Base-by-base conservation (phyloP, 2,329 filamentous ascomycete species). In the Polychaeton citri region DNA sequence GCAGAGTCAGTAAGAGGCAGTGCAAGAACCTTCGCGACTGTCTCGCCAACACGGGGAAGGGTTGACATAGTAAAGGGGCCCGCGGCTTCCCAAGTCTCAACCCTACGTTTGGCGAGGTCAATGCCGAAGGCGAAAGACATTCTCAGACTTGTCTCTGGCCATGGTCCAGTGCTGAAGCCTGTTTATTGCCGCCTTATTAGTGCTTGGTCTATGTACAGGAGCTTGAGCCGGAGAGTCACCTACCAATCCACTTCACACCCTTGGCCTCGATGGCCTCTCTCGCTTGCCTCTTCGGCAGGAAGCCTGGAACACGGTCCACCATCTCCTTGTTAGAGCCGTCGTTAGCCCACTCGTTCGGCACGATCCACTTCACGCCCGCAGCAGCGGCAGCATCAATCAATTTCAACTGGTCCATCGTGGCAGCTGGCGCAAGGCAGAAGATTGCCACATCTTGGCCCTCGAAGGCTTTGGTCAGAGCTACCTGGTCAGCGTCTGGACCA, bases 121-220 rank as follows among this genome's bases (percentile, higher is more conserved):
- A 59, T 45, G 12, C 54, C 55, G 34, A 73, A 50, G 33, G 70
- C 62, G 12, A 28, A 28, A 3, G 24, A 3, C 24, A 28, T 28
- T 35, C 37, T 30, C 33, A 34, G 19, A 32, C 28, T 10, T 33
- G 21, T 8, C 18, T 21, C 38, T 37, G 38, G 18, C 12, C 7
- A 30, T 12, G 15, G 13, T 12, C 30, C 30, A 17, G 30, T 5
- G 3, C 10, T n/a, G 30, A 17, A 9, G 21, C 21, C 21, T 8
- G 9, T 26, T n/a, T 26, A n/a, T 26, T n/a, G 8, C 9, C 8
- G 8, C 8, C 9, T n/a, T 9, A n/a, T 26, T 8, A 26, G n/a
- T n/a, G 30, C 3, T 64, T 63, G 28, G 28, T 13, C 13, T 31
- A 15, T 28, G 75, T 54, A 10, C 65, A 64, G 68, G 65, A 71